Evolutionary conservation across 2,329 filamentous ascomycete genomes (phyloP).

Genomic region (Ilyonectria destructans): DNA sequence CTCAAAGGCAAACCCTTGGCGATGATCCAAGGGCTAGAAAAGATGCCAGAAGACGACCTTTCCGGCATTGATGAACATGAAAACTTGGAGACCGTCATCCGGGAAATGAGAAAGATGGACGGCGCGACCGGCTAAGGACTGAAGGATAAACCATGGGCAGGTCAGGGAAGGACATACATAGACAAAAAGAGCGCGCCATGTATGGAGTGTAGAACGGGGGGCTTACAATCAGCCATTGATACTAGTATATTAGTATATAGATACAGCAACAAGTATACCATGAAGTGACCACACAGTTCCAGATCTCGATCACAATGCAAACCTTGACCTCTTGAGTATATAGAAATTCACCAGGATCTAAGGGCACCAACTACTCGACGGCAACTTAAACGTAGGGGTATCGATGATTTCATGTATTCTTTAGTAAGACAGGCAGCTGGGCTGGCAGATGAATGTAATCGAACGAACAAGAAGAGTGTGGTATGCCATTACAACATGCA

Average conservation of each 20-base stretch:
- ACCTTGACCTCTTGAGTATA: no score
- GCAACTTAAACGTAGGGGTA: not conserved
- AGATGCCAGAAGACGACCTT: not conserved
- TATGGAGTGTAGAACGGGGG: not conserved
- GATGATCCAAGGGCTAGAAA: not conserved
- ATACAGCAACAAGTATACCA: no score
- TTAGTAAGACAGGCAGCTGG: constrained; percentile 5
- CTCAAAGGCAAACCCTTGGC: not conserved
- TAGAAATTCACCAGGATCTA: not conserved
- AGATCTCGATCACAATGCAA: no score
- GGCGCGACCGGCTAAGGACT: not conserved
- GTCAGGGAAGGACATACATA: not conserved
- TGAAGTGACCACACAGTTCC: no score
- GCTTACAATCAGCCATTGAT: not conserved
- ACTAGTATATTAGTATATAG: not conserved
- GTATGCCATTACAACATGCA: constrained; percentile 42
- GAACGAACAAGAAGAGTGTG: constrained; percentile 18
- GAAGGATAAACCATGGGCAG: not conserved
- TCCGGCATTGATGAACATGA: not conserved
- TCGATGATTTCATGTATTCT: constrained; percentile 7
- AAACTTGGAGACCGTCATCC: not conserved
- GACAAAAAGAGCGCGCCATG: not conserved
- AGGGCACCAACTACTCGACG: not conserved
- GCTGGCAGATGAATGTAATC: constrained; percentile 4
- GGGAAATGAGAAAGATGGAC: not conserved